Base-by-base conservation (phyloP, 495 filamentous ascomycete genomes). In the Oidiodendron maius region DNA sequence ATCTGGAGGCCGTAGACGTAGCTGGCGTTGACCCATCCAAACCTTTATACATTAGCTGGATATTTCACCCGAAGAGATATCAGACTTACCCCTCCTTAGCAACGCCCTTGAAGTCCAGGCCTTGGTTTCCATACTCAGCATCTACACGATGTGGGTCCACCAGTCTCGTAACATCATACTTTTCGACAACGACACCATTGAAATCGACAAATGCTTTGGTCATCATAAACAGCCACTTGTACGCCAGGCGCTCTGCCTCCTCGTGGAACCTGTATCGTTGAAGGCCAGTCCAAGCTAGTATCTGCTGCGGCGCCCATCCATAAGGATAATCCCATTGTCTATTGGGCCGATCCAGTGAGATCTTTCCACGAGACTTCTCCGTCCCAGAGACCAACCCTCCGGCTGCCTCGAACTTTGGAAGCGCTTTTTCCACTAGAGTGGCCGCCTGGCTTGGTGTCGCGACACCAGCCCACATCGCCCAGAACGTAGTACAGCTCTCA, bases 281-380 rank as follows among this genome's bases (percentile, higher is more conserved):
- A 25, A 98, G 72, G 4, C 88, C 94, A 0, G 83, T 88, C 93
- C 94, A 97, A 1, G 93, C 93, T 25, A 98, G 80, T 69, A 98
- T 96, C 70, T 98, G 93, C 73, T 98, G 93, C 9, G 93, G 93
- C 16, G 93, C 91, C 93, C 93, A 98, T 38, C 93, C 93, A 61
- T 89, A 95, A 1, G 93, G 93, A 62, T 90, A 98, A 63, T 98
- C 93, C 93, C 93, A 98, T 64, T 98, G 93, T 26, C 90, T 79
- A 57, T 95, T 96, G 2, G 93, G 93, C 11, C 89, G 76, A 54
- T 86, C 78, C n/a, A 95, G 59, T 12, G 82, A 81, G 47, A 96
- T 72, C 9, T 70, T 71, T 16, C 93, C 93, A 22, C 93, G 85
- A 21, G 86, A 91, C 61, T 86, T 74, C 63, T 94, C 78, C 0